Evolutionary conservation across 164 flowering plant genomes (phyloP).

Genomic region (Nymphaea colorata): DNA sequence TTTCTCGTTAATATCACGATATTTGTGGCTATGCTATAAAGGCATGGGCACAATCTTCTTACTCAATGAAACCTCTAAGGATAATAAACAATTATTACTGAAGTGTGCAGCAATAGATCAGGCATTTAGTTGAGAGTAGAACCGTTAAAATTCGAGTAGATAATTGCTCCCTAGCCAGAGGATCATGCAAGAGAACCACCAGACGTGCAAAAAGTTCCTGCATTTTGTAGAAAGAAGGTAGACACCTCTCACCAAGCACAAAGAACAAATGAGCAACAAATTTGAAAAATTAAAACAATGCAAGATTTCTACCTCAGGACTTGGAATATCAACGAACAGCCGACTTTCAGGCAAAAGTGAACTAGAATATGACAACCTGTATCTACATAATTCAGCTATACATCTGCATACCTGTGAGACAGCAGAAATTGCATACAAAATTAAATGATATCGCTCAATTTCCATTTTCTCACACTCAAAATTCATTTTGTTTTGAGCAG

Average conservation of each 20-base stretch:
- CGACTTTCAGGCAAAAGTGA: conserved; percentile 51
- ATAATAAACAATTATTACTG: too few relatives aligned
- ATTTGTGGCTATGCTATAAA: too few relatives aligned
- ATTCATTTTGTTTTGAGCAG: not conserved
- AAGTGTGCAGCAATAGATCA: not conserved
- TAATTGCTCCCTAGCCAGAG: conserved; percentile 74
- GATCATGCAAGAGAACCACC: conserved; percentile 85
- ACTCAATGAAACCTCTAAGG: too few relatives aligned
- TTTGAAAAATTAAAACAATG: not conserved
- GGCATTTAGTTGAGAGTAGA: not conserved
- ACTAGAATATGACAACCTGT: conserved; percentile 36
- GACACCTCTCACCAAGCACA: not conserved
- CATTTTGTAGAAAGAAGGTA: not conserved
- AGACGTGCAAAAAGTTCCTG: conserved; percentile 92
- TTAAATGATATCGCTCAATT: too few relatives aligned
- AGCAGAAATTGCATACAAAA: not conserved
- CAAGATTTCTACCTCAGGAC: conserved; percentile 55
- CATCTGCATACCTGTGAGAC: conserved; percentile 81
- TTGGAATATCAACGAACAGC: conserved; percentile 69
- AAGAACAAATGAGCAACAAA: not conserved
- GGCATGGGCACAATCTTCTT: too few relatives aligned
- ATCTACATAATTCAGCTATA: conserved; percentile 77
- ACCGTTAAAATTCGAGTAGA: conserved; percentile 86
- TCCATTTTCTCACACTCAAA: not conserved
- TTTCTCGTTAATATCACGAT: too few relatives aligned